Base-by-base conservation (phyloP, 305 asterid species). In the Stenogyne calaminthoides region DNA sequence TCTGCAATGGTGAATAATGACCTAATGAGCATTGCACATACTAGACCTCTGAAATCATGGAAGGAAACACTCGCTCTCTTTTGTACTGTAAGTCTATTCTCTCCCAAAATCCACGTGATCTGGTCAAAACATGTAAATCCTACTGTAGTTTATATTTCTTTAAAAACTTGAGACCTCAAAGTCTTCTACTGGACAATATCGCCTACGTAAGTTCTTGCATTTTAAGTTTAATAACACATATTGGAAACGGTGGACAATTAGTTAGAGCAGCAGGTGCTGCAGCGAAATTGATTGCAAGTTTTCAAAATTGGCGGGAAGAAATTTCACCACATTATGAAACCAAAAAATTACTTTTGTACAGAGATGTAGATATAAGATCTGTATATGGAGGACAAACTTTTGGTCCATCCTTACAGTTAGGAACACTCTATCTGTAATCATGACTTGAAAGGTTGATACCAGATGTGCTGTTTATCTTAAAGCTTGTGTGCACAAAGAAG, bases 61-160 rank as follows among this genome's bases (percentile, higher is more conserved):
- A 95, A 88, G 89, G 99, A 95, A 88, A 94, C 99, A 49, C 93
- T 94, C 77, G 97, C 98, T 55, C 96, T 92, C 72, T 86, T 92
- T 60, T 92, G 99, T 85, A 86, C 97, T 36, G 99, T 95, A 82
- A 88, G 93, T 83, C 64, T 66, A 59, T 42, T 76, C 25, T 56
- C 42, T 20, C 25, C 25, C 25, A 56, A 44, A 54, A 63, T 51
- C 46, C 70, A 40, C 55, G 42, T 70, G 32, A 39, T 39, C 68
- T 62, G 25, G 51, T 67, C 39, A 70, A 67, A 52, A 56, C 16
- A 19, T 57, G 54, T 76, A 37, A 51, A 14, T 29, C 44, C 5
- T 44, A 15, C 27, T 67, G 25, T 64, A 69, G 36, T 52, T 72
- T 39, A 7, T 42, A 67, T 12, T 25, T 39, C 71, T 59, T 47